These are phyloP conservation scores for Pseudomonodictys pantanalensis DNA, from an alignment of 495 filamentous ascomycete species.

Conservation along the genomic window DNA sequence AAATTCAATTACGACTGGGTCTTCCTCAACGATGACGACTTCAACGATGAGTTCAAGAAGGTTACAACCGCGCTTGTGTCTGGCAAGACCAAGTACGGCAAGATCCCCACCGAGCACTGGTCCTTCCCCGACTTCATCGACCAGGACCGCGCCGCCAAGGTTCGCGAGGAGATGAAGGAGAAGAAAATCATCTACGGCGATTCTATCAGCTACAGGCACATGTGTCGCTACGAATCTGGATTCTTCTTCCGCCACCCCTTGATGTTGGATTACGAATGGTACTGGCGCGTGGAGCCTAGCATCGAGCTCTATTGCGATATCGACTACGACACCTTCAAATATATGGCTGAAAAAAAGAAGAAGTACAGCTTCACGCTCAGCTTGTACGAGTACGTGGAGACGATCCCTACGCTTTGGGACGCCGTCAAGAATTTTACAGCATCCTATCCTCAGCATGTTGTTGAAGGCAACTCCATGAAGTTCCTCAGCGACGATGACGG, in stretches of 20 bases:
- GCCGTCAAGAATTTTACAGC: slow-evolving; percentile 88
- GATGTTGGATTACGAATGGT: slow-evolving; percentile 49
- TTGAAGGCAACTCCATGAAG: slow-evolving; percentile 76
- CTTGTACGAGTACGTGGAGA: slow-evolving; percentile 91
- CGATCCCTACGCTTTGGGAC: slow-evolving; percentile 94
- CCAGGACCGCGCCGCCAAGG: slow-evolving; percentile 55
- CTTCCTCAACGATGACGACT: slow-evolving; percentile 93
- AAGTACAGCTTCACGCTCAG: slow-evolving; percentile 47
- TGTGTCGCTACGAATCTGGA: slow-evolving; percentile 50
- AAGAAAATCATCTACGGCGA: slow-evolving; percentile 72
- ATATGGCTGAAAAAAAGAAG: slow-evolving; percentile 47
- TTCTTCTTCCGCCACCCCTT: slow-evolving; percentile 51
- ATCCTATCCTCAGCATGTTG: slow-evolving; percentile 82
- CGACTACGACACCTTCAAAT: slow-evolving; percentile 48
- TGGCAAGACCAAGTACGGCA: slow-evolving; percentile 83
- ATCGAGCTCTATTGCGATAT: slow-evolving; percentile 50
- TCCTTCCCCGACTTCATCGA: slow-evolving; percentile 56
- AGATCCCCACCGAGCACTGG: slow-evolving; percentile 53
- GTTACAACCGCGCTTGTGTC: slow-evolving; percentile 86
- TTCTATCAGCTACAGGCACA: slow-evolving; percentile 60
- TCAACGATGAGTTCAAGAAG: slow-evolving; percentile 88
- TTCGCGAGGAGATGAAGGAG: slow-evolving; percentile 52
- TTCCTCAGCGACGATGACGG: slow-evolving; percentile 91
- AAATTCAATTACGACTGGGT: slow-evolving; percentile 99
- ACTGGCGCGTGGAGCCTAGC: slow-evolving; percentile 49